Base-by-base conservation (phyloP, 345 rosid genomes). In the Noccaea caerulescens region DNA sequence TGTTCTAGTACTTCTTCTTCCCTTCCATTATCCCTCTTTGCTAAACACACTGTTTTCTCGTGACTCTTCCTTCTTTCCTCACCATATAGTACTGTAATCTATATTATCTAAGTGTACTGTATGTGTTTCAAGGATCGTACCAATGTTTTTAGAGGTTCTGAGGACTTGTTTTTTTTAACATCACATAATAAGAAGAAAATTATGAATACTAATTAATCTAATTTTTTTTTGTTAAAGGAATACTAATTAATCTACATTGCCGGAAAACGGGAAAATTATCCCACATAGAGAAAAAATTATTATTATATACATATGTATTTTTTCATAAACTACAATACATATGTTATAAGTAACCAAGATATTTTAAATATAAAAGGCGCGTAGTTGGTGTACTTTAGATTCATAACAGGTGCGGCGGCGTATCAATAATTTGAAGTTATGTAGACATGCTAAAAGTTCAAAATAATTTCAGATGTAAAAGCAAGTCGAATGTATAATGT, bases 51-150 rank as follows among this genome's bases (percentile, higher is more conserved):
- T 1, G 57, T 68, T 33, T 59, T 75, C 69, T 75, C 73, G 78
- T 75, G 73, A 75, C 78, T 75, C 33, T 71, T 69, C 34, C 50
- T 66, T 23, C 30, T 33, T 51, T 57, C 69, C 62, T 74, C 13
- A 56, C 0, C 46, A 59, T 32, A n/a, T 66, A 33, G 72, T 59
- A 67, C 57, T 58, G 13, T 20, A 53, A 39, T 36, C 8, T 63
- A 13, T 25, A 32, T 33, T 50, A 30, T 33, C 13, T 14, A 10
- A 52, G 7, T 75, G 50, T 67, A 14, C 73, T 59, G 10, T 66
- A 13, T 66, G 18, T 51, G 68, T 60, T 52, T 53, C 58, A 37
- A 56, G 20, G 23, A 59, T 34, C 47, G 56, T 34, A 67, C 71
- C 14, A 60, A 27, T 10, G 33, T n/a, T 54, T 7, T 3, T 23